phyloP scores from a whole-genome alignment of 2,329 filamentous ascomycete species.

The Diaporthe batatas region DNA sequence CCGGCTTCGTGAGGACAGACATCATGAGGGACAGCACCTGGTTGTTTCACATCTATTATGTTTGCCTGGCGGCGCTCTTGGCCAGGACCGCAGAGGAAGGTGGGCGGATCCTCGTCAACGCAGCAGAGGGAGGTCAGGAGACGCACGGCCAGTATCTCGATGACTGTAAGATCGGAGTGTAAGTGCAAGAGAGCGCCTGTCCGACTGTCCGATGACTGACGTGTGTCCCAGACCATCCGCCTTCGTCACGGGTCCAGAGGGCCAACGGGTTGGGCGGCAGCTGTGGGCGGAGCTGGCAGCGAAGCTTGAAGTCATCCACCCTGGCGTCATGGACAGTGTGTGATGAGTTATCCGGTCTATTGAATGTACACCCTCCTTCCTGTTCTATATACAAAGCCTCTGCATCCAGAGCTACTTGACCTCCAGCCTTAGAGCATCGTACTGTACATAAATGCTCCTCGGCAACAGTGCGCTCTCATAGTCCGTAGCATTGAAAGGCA shows the following conservation, averaged over 20 bases:
- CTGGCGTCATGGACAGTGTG: not conserved
- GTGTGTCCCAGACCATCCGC: not conserved
- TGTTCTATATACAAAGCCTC: not conserved
- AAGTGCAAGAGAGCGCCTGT: constrained; percentile 32
- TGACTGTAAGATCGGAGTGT: constrained; percentile 50
- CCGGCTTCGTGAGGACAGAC: constrained; percentile 49
- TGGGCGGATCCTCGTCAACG: constrained; percentile 50
- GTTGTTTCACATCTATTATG: not conserved
- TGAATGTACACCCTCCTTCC: not conserved
- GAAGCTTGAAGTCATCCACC: constrained; percentile 7
- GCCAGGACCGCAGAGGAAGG: constrained; percentile 62
- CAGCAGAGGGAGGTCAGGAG: constrained; percentile 49
- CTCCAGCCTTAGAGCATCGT: constrained; percentile 74
- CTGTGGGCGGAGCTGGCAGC: constrained; percentile 4
- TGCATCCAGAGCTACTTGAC: constrained; percentile 52
- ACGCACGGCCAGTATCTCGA: constrained; percentile 52
- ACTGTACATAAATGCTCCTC: constrained; percentile 71
- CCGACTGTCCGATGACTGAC: not conserved
- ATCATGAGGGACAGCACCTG: constrained; percentile 18
- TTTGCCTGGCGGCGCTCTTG: constrained; percentile 47
- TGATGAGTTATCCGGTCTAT: not conserved
- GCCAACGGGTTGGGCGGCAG: constrained; percentile 9
- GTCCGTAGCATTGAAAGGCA: constrained; percentile 71
- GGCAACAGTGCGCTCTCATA: constrained; percentile 70
- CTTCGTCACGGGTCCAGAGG: constrained; percentile 5